A percentile compares a stretch with the other conserved stretches of the same genome.
These are phyloP conservation scores for Plantago major DNA, from an alignment of 257 asterid genomes.

Conservation along the genomic window DNA sequence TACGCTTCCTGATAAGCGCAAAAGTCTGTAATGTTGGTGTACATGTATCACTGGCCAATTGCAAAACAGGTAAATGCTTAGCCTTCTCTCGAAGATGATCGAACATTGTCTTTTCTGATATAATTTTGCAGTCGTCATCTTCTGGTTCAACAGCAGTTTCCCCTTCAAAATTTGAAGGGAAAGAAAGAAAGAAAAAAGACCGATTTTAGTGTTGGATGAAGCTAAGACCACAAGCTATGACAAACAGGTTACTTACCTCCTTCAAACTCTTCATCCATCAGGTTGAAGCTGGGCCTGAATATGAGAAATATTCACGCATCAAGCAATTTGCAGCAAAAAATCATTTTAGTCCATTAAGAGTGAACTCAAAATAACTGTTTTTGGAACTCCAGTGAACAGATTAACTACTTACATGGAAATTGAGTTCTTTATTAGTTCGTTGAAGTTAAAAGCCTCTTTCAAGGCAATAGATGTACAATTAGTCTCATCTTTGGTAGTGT, in stretches of 20 bases:
- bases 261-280: slow-evolving; percentile 64
- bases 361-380: not conserved
- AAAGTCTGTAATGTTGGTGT: slow-evolving; percentile 68
- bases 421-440: slow-evolving; percentile 37
- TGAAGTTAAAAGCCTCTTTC: slow-evolving; percentile 25
- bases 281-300: slow-evolving; percentile 86
- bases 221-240: slow-evolving; percentile 19
- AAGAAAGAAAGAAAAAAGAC: slow-evolving; percentile 11
- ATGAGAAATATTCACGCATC: slow-evolving; percentile 23
- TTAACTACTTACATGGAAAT: slow-evolving; percentile 46
- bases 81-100: slow-evolving; percentile 83
- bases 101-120: slow-evolving; percentile 63
- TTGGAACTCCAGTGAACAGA: not conserved
- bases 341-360: not conserved
- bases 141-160: slow-evolving; percentile 35
- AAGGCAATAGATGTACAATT: slow-evolving; percentile 33
- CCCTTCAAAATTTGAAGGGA: slow-evolving; percentile 33
- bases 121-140: slow-evolving; percentile 73
- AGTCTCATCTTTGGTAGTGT: slow-evolving; percentile 32
- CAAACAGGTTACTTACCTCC: slow-evolving; percentile 42
- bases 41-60: slow-evolving; percentile 31
- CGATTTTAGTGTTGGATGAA: slow-evolving; percentile 12
- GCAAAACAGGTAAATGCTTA: slow-evolving; percentile 56
- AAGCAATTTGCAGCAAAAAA: not conserved
- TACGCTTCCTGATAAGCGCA: slow-evolving; percentile 69